These are phyloP conservation scores for Trichophyton mentagrophytes DNA, from an alignment of 2,329 filamentous ascomycete species.

Conservation along the genomic window DNA sequence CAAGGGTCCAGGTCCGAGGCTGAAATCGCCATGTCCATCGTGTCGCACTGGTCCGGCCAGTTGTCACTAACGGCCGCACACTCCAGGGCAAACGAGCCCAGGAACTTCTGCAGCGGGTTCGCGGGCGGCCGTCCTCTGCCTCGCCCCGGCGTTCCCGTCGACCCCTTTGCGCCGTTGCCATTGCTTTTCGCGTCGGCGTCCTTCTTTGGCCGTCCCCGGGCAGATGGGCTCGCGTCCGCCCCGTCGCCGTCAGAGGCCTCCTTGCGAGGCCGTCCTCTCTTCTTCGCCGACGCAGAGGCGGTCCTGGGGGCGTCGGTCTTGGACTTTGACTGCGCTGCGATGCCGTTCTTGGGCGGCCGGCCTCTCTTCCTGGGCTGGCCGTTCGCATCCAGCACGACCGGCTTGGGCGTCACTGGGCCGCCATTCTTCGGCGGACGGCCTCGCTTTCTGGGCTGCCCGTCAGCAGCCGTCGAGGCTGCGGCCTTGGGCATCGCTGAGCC, in stretches of 20 bases:
- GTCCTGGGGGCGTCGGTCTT: not conserved
- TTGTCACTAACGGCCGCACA: conserved; percentile 9
- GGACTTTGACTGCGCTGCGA: not conserved
- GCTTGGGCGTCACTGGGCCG: not conserved
- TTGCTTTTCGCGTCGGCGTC: not conserved
- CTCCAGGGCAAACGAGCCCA: conserved; percentile 11
- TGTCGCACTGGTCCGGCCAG: conserved; percentile 11
- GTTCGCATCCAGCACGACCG: conserved; percentile 4
- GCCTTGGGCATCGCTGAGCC: conserved; percentile 9
- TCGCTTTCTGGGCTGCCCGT: conserved; percentile 12
- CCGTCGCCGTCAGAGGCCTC: not conserved
- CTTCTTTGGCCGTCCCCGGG: conserved; percentile 12
- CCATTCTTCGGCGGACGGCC: conserved; percentile 11
- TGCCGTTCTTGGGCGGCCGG: conserved; percentile 9
- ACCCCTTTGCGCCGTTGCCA: not conserved
- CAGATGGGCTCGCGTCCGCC: not conserved
- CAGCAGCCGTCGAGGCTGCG: conserved; percentile 1
- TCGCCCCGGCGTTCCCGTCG: not conserved
- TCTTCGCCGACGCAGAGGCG: not conserved
- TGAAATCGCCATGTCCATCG: conserved; percentile 12
- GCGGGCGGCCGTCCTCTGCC: not conserved
- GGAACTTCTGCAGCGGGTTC: conserved; percentile 8
- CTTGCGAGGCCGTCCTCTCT: conserved; percentile 11
- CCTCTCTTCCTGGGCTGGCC: conserved; percentile 12
- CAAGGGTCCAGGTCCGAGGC: conserved; percentile 1